These are phyloP conservation scores for Zygosaccharomyces gambellarensis DNA, from an alignment of 805 yeast species.

Conservation along the genomic window DNA sequence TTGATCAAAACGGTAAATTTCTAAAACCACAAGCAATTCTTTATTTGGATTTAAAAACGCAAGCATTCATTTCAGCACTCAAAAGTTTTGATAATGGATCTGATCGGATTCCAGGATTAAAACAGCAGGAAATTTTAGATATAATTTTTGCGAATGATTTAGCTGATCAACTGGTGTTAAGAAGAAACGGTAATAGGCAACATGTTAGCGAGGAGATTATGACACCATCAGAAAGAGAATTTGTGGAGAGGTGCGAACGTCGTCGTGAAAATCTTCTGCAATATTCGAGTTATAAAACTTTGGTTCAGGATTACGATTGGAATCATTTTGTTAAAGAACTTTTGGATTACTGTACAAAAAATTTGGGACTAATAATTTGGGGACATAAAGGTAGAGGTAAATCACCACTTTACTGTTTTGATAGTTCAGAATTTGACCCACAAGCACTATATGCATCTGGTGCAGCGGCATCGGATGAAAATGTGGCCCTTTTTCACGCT, in stretches of 20 bases:
- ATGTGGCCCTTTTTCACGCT: not conserved
- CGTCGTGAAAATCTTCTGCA: constrained; percentile 59
- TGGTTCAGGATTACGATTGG: constrained; percentile 81
- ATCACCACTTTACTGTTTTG: constrained; percentile 25
- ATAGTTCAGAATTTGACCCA: constrained; percentile 23
- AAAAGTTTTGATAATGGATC: constrained; percentile 36
- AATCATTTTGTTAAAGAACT: constrained; percentile 72
- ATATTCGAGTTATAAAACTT: constrained; percentile 43
- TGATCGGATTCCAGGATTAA: constrained; percentile 11
- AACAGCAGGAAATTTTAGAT: constrained; percentile 53
- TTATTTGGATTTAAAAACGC: constrained; percentile 85
- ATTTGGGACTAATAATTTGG: constrained; percentile 67
- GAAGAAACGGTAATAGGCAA: constrained; percentile 18
- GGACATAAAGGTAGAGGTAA: constrained; percentile 47
- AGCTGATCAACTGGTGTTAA: constrained; percentile 36
- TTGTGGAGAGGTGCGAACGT: constrained; percentile 64
- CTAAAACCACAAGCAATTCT: constrained; percentile 76
- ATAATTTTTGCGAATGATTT: constrained; percentile 69
- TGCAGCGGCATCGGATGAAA: constrained; percentile 12
- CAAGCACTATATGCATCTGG: constrained; percentile 25
- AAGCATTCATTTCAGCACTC: constrained; percentile 86
- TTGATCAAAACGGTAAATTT: constrained; percentile 44
- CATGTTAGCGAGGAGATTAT: constrained; percentile 36
- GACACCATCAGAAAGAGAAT: constrained; percentile 76
- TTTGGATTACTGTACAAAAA: constrained; percentile 70